Evolutionary conservation across 2,329 filamentous ascomycete species (phyloP).

Genomic region (Paraphaeosphaeria minitans): DNA sequence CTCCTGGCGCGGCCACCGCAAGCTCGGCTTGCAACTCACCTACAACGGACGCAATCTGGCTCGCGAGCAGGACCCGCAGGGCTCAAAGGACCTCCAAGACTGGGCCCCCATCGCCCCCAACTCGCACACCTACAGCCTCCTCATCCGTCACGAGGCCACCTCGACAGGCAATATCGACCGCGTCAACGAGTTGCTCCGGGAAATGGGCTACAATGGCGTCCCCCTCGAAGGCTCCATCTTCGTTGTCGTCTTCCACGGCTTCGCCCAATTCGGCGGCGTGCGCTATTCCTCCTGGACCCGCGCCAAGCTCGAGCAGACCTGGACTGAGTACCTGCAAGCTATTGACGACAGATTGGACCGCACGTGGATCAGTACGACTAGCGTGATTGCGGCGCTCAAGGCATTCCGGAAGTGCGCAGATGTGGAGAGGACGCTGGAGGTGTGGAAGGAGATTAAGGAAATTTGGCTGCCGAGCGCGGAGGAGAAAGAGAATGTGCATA

Average conservation of each 20-base stretch:
- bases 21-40: constrained; percentile 56
- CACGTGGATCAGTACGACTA: constrained; percentile 36
- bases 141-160: constrained; percentile 76
- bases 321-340: constrained; percentile 33
- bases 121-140: constrained; percentile 76
- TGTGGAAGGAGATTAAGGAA: constrained; percentile 56
- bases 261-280: constrained; percentile 71
- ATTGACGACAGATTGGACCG: constrained; percentile 25
- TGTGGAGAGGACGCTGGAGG: constrained; percentile 57
- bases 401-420: constrained; percentile 69
- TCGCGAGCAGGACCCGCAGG: constrained; percentile 54
- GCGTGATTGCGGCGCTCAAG: constrained; percentile 38
- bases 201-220: constrained; percentile 74
- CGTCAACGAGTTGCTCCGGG: constrained; percentile 73
- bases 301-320: constrained; percentile 62
- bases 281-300: constrained; percentile 73
- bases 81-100: constrained; percentile 67
- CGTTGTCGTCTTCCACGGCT: constrained; percentile 81
- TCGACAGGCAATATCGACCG: constrained; percentile 72
- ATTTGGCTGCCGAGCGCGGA: constrained; percentile 46
- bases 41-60: constrained; percentile 50
- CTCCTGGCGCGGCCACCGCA: constrained; percentile 50
- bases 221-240: constrained; percentile 78
- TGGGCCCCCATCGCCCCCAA: constrained; percentile 72
- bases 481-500: constrained; percentile 39